Conservation (phyloP, 1,139 yeast species). For the Geotrichum bryndzae region DNA sequence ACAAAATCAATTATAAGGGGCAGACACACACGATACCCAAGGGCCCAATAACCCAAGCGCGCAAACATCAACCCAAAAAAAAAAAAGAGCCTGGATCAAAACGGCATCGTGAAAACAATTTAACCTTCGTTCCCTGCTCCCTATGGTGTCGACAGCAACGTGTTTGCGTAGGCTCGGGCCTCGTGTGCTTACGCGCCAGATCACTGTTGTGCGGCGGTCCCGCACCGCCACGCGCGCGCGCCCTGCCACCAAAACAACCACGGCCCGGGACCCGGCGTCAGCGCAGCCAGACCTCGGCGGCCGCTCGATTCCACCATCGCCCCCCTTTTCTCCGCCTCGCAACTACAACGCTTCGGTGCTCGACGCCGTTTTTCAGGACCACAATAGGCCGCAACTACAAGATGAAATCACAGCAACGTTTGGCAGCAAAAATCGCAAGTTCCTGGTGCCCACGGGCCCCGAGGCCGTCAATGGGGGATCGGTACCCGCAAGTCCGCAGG, state of each 20-base stretch:
- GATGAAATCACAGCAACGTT: not conserved
- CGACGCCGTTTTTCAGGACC: not conserved
- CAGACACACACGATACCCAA: not conserved
- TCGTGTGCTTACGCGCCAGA: not conserved
- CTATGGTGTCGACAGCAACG: not conserved
- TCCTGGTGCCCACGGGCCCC: not conserved
- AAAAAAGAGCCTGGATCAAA: not conserved
- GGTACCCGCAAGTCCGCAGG: conserved; percentile 10
- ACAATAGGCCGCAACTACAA: not conserved
- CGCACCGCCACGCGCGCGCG: not conserved
- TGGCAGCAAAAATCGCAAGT: not conserved
- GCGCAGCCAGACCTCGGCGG: not conserved
- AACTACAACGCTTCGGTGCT: not conserved
- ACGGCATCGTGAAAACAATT: not conserved
- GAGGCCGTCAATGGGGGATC: not conserved
- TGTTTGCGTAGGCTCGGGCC: not conserved
- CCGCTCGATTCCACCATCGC: not conserved
- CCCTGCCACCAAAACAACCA: not conserved
- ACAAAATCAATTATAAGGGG: not conserved
- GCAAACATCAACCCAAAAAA: too few relatives aligned
- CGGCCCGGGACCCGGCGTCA: not conserved
- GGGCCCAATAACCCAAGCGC: too few relatives aligned
- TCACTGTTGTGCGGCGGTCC: not conserved
- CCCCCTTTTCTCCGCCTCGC: not conserved
- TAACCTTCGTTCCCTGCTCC: not conserved